Percentiles rank a stretch among this genome's conserved stretches.
Evolutionary conservation across 495 filamentous ascomycete species (phyloP).

Genomic region (Trichoderma gamsii): DNA sequence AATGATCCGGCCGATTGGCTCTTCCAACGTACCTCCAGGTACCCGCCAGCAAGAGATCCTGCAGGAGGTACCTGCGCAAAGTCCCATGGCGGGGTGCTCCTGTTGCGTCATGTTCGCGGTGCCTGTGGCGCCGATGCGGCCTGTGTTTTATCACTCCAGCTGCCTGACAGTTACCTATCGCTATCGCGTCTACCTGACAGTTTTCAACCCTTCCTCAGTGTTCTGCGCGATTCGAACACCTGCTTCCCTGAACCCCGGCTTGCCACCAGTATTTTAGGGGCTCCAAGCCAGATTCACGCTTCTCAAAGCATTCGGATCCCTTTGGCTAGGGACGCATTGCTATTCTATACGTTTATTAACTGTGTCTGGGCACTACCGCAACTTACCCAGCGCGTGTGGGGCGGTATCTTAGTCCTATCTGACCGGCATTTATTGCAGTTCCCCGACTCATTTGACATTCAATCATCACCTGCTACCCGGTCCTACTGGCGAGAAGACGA

Average conservation of each 20-base stretch:
- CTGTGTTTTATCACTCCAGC: neutral
- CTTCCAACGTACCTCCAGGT: constrained; percentile 1
- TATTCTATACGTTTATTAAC: too few relatives aligned
- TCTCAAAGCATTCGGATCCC: too few relatives aligned
- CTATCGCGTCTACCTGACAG: neutral
- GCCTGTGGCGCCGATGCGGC: neutral
- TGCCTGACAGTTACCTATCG: neutral
- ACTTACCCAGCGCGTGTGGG: neutral
- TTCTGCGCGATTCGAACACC: too few relatives aligned
- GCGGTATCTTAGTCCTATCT: neutral
- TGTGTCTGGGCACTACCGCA: too few relatives aligned
- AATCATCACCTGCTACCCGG: neutral
- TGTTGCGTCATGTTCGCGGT: constrained; percentile 9
- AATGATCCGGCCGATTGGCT: constrained; percentile 2
- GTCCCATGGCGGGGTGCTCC: constrained; percentile 3
- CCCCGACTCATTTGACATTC: neutral
- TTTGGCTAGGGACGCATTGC: too few relatives aligned
- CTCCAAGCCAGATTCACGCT: too few relatives aligned
- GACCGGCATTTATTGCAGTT: constrained; percentile 11
- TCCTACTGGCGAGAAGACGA: neutral
- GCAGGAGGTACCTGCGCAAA: constrained; percentile 13
- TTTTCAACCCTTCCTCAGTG: too few relatives aligned
- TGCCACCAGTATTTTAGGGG: too few relatives aligned
- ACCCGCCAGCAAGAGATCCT: neutral
- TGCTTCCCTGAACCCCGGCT: too few relatives aligned